Evolutionary conservation across 2,329 filamentous ascomycete species (phyloP).

Genomic region (Claviceps sp.): DNA sequence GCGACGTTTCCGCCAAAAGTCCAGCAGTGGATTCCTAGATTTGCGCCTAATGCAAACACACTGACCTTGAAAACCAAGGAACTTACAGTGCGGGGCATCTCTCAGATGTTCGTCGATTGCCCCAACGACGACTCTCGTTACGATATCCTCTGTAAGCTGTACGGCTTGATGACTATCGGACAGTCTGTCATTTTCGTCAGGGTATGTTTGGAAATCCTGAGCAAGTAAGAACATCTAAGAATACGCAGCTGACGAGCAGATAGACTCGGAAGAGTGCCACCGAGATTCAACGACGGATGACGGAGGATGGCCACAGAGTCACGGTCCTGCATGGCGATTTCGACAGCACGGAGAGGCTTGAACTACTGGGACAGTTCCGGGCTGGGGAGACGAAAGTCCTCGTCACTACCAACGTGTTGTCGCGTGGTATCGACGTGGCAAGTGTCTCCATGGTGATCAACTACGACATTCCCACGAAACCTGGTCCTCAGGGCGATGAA

Average conservation of each 20-base stretch:
- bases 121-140: conserved; percentile 73
- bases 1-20: conserved; percentile 85
- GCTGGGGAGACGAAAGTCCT: conserved; percentile 82
- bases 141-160: conserved; percentile 76
- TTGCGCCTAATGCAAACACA: conserved; percentile 74
- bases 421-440: conserved; percentile 85
- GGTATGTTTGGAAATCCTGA: conserved; percentile 31
- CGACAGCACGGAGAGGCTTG: conserved; percentile 71
- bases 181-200: conserved; percentile 97
- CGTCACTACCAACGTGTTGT: conserved; percentile 93
- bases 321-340: conserved; percentile 80
- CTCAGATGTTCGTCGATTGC: conserved; percentile 95
- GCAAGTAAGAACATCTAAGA: background rate
- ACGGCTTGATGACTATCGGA: conserved; percentile 89
- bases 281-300: conserved; percentile 77
- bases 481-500: conserved; percentile 50
- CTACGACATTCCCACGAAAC: conserved; percentile 71
- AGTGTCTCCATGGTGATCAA: conserved; percentile 97
- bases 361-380: conserved; percentile 76
- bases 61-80: conserved; percentile 83
- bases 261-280: conserved; percentile 76
- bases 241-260: conserved; percentile 8
- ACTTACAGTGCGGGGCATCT: conserved; percentile 91
- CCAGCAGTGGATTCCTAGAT: conserved; percentile 67
- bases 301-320: conserved; percentile 78